Conservation (phyloP, 2,329 filamentous ascomycete species). For the Xylaria sp. region DNA sequence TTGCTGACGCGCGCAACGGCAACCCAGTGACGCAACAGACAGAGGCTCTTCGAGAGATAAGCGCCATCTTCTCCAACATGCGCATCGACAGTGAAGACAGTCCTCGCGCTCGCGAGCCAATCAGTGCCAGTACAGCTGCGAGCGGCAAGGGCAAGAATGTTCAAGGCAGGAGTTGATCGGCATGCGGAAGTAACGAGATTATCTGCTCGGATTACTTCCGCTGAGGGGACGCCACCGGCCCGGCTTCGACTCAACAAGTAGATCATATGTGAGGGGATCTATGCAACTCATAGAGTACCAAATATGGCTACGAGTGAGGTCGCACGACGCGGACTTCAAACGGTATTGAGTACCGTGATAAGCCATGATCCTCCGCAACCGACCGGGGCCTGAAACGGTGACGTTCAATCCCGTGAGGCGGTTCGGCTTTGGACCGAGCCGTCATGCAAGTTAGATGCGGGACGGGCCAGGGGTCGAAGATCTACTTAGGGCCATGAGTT, state of each 20-base stretch:
- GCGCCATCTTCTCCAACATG: slow-evolving; percentile 75
- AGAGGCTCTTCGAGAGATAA: slow-evolving; percentile 78
- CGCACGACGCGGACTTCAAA: slow-evolving; percentile 15
- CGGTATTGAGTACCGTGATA: slow-evolving; percentile 6
- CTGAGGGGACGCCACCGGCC: slow-evolving; percentile 9
- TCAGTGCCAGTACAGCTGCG: slow-evolving; percentile 30
- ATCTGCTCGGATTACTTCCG: slow-evolving; percentile 2
- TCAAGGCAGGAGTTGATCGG: slow-evolving; percentile 24
- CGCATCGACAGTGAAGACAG: slow-evolving; percentile 56
- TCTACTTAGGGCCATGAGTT: slow-evolving; percentile 20
- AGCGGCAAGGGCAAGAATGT: slow-evolving; percentile 33
- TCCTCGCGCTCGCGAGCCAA: slow-evolving; percentile 27
- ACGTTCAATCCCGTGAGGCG: slow-evolving; percentile 42
- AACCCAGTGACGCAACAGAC: slow-evolving; percentile 66
- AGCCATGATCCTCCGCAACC: slow-evolving; percentile 36
- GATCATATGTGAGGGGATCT: slow-evolving; percentile 20
- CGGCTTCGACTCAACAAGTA: slow-evolving; percentile 10
- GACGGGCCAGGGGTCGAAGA: slow-evolving; percentile 36
- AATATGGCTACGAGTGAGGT: background rate
- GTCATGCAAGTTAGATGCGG: slow-evolving; percentile 45
- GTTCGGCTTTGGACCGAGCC: slow-evolving; percentile 43
- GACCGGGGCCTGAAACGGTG: slow-evolving; percentile 46
- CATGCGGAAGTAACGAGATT: background rate
- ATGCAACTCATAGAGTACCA: slow-evolving; percentile 1
- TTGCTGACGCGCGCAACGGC: slow-evolving; percentile 80